Conservation (phyloP, 148 eudicot species). For the Fagopyrum esculentum region DNA sequence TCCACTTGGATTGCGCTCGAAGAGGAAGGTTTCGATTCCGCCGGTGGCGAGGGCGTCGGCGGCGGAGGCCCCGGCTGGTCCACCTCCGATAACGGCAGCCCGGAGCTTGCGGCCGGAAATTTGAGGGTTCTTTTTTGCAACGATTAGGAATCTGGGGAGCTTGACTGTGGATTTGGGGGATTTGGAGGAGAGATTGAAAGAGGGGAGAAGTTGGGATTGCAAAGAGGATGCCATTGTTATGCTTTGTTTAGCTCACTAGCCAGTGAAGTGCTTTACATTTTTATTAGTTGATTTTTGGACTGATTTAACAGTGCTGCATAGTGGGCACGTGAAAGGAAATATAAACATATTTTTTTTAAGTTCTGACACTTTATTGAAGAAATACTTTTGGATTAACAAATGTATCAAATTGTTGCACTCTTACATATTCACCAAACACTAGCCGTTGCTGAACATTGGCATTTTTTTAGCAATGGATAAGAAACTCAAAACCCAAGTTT, state of each 20-base stretch:
- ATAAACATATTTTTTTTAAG: neutral
- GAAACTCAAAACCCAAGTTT: constrained; percentile 1
- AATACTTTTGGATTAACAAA: neutral
- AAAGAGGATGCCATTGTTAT: constrained; percentile 30
- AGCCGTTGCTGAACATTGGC: neutral
- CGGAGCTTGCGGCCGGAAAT: constrained; percentile 42
- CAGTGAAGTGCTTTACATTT: neutral
- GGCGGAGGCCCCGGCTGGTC: constrained; percentile 86
- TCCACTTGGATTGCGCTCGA: constrained; percentile 62
- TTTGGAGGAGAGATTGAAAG: constrained; percentile 24
- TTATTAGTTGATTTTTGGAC: neutral
- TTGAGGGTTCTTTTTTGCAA: constrained; percentile 17
- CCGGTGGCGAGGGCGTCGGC: constrained; percentile 69
- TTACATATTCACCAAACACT: neutral
- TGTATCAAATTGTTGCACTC: neutral
- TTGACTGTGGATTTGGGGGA: constrained; percentile 4
- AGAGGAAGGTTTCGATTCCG: constrained; percentile 74
- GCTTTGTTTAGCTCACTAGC: neutral
- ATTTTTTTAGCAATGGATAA: neutral
- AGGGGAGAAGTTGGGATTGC: constrained; percentile 31
- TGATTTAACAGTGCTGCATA: neutral
- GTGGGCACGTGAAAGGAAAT: neutral
- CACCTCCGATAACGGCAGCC: constrained; percentile 78
- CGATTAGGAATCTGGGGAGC: constrained; percentile 15
- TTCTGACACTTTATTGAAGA: neutral